These are phyloP conservation scores for Rutstroemia sp. DNA, from an alignment of 2,329 filamentous ascomycete species.

Conservation along the genomic window DNA sequence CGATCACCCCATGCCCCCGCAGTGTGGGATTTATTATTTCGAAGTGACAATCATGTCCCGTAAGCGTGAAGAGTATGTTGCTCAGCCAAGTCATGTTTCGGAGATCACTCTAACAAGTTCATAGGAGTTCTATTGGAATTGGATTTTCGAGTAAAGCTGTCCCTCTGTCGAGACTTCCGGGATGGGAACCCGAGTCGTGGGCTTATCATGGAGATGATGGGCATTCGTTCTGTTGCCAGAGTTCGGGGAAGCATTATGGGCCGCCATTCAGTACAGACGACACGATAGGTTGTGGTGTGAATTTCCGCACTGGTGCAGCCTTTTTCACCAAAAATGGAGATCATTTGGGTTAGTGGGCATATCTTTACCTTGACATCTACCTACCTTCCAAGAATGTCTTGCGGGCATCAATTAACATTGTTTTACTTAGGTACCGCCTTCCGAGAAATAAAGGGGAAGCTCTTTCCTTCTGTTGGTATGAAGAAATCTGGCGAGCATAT, in stretches of 20 bases:
- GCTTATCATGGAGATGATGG: slow-evolving; percentile 65
- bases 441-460: slow-evolving; percentile 51
- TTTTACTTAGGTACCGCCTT: slow-evolving; percentile 57
- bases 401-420: neutral
- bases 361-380: slow-evolving; percentile 8
- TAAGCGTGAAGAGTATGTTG: slow-evolving; percentile 56
- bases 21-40: slow-evolving; percentile 93
- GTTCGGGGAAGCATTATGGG: slow-evolving; percentile 49
- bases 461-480: slow-evolving; percentile 62
- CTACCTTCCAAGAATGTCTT: neutral
- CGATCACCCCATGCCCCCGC: slow-evolving; percentile 77
- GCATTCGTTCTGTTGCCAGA: slow-evolving; percentile 49
- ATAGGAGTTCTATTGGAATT: slow-evolving; percentile 52
- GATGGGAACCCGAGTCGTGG: slow-evolving; percentile 63
- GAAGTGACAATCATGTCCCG: slow-evolving; percentile 63
- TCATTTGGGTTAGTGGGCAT: slow-evolving; percentile 40
- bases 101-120: slow-evolving; percentile 12
- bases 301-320: slow-evolving; percentile 55
- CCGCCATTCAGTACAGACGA: slow-evolving; percentile 50
- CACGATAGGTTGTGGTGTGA: slow-evolving; percentile 57
- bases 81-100: neutral
- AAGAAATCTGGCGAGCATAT: slow-evolving; percentile 57
- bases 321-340: slow-evolving; percentile 63
- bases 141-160: slow-evolving; percentile 52
- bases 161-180: slow-evolving; percentile 48